phyloP scores from a whole-genome alignment of 768 basidiomycete genomes.

The Gyrodon lividus region DNA sequence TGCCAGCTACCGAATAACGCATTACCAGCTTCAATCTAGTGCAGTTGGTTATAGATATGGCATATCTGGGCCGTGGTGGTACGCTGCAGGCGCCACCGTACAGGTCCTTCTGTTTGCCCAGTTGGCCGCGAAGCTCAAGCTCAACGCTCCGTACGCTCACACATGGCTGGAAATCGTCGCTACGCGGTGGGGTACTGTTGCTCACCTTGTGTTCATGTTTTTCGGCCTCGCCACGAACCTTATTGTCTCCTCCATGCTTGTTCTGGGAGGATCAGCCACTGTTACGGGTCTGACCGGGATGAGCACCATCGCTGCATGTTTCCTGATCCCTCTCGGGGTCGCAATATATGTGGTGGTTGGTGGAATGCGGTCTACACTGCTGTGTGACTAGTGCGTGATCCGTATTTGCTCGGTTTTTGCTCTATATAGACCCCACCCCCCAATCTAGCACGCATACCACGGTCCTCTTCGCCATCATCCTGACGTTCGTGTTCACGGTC shows the following conservation, averaged over 20 bases:
- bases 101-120: slow-evolving; percentile 90
- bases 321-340: slow-evolving; percentile 86
- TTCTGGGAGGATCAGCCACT: slow-evolving; percentile 81
- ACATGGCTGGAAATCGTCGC: slow-evolving; percentile 88
- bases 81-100: slow-evolving; percentile 85
- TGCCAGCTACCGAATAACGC: slow-evolving; percentile 7
- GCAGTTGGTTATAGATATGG: slow-evolving; percentile 85
- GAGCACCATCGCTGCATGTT: slow-evolving; percentile 87
- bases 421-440: not conserved
- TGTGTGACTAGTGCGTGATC: slow-evolving; percentile 78
- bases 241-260: slow-evolving; percentile 85
- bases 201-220: slow-evolving; percentile 85
- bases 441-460: slow-evolving; percentile 74
- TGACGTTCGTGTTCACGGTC: slow-evolving; percentile 73
- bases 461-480: slow-evolving; percentile 84
- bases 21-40: slow-evolving; percentile 65
- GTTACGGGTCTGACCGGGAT: slow-evolving; percentile 88
- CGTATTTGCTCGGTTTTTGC: not conserved
- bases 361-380: slow-evolving; percentile 81
- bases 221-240: slow-evolving; percentile 92
- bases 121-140: slow-evolving; percentile 88
- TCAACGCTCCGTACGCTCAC: slow-evolving; percentile 85
- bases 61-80: slow-evolving; percentile 89
- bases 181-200: slow-evolving; percentile 73
- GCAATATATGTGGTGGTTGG: slow-evolving; percentile 86